A percentile compares a stretch with the other conserved stretches of the same genome.
These are phyloP conservation scores for Nicotiana tomentosiformis DNA, from an alignment of 257 asterid species.

Conservation along the genomic window DNA sequence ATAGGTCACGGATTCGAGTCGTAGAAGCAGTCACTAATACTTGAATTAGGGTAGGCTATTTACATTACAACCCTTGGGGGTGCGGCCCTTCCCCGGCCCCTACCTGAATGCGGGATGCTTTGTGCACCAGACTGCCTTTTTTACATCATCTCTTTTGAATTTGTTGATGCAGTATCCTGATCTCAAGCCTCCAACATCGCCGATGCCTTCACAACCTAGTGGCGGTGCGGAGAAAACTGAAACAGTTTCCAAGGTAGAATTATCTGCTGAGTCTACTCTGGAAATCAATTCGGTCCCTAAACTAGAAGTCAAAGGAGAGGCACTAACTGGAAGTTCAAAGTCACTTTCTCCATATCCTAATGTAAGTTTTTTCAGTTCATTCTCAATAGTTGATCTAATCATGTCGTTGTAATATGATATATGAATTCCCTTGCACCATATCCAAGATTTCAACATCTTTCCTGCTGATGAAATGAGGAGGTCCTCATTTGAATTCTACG, in stretches of 20 bases:
- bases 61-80: too few species aligned
- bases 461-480: not conserved
- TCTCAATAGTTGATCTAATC: not conserved
- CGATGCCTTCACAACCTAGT: conserved; percentile 71
- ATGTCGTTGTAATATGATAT: not conserved
- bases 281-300: conserved; percentile 52
- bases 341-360: conserved; percentile 91
- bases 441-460: not conserved
- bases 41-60: too few species aligned
- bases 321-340: conserved; percentile 37
- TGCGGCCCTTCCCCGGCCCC: too few species aligned
- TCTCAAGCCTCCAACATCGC: conserved; percentile 88
- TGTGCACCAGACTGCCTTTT: too few species aligned
- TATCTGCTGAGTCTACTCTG: conserved; percentile 38
- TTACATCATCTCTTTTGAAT: not conserved
- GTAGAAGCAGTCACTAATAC: too few species aligned
- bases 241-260: conserved; percentile 35
- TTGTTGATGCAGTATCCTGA: conserved; percentile 74
- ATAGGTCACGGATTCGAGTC: too few species aligned
- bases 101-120: too few species aligned
- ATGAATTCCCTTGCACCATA: not conserved
- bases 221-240: conserved; percentile 26
- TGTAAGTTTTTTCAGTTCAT: conserved; percentile 35
- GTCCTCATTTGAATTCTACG: not conserved
- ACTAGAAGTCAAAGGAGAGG: conserved; percentile 44